These are phyloP conservation scores for Psilocybe cubensis DNA, from an alignment of 768 basidiomycete genomes.

Conservation along the genomic window DNA sequence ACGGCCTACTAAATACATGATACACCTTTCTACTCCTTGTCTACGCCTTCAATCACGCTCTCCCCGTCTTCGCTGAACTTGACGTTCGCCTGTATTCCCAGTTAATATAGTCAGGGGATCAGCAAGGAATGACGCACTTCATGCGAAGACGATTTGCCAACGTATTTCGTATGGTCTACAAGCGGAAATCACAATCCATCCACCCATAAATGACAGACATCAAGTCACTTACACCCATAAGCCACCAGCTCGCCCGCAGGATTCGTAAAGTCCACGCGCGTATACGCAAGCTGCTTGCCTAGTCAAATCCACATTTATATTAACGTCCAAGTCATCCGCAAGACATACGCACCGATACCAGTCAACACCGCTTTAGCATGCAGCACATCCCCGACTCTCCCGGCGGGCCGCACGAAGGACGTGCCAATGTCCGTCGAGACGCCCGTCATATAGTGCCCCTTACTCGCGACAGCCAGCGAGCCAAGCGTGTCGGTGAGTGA, in stretches of 20 bases:
- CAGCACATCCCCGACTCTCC: slow-evolving; percentile 69
- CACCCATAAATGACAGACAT: too few species aligned
- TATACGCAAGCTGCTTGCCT: slow-evolving; percentile 84
- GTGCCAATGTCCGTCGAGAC: slow-evolving; percentile 84
- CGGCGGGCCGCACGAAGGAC: slow-evolving; percentile 78
- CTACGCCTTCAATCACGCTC: slow-evolving; percentile 65
- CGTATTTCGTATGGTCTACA: slow-evolving; percentile 84
- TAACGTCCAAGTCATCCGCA: not conserved
- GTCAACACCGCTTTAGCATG: slow-evolving; percentile 67
- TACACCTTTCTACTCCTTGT: slow-evolving; percentile 24
- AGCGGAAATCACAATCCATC: not conserved
- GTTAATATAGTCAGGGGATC: not conserved
- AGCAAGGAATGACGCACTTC: slow-evolving; percentile 35
- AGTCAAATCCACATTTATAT: not conserved
- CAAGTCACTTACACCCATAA: slow-evolving; percentile 78
- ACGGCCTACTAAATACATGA: not conserved
- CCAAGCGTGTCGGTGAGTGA: slow-evolving; percentile 86
- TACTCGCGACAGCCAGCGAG: slow-evolving; percentile 80
- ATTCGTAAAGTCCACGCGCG: slow-evolving; percentile 76
- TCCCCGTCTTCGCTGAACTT: slow-evolving; percentile 83
- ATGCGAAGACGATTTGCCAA: slow-evolving; percentile 67
- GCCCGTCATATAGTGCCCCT: slow-evolving; percentile 86
- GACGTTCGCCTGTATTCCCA: slow-evolving; percentile 60
- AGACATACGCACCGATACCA: slow-evolving; percentile 57
- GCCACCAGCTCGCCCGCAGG: slow-evolving; percentile 71